A percentile compares a stretch with the other conserved stretches of the same genome.
These are phyloP conservation scores for Hypoxylon subgilvum DNA, from an alignment of 495 filamentous ascomycete genomes.

Conservation along the genomic window DNA sequence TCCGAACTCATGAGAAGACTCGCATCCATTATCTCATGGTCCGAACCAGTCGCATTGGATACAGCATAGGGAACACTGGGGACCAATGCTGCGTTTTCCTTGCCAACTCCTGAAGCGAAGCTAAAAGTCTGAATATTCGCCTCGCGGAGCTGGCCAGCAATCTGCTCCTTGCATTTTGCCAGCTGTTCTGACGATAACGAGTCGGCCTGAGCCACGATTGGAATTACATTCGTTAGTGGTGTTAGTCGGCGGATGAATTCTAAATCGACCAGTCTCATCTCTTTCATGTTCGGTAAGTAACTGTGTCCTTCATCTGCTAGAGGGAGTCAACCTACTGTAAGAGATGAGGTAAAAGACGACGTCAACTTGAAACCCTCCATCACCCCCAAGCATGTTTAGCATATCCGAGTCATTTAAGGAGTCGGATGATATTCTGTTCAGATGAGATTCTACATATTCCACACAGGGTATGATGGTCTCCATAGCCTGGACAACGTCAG, in stretches of 20 bases:
- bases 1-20: conserved; percentile 92
- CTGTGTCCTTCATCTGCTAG: background rate
- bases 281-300: conserved; percentile 51
- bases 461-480: conserved; percentile 70
- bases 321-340: conserved; percentile 38
- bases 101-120: conserved; percentile 53
- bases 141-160: conserved; percentile 63
- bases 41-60: conserved; percentile 76
- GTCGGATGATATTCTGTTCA: conserved; percentile 67
- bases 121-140: conserved; percentile 71
- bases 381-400: conserved; percentile 78
- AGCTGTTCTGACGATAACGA: conserved; percentile 66
- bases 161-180: conserved; percentile 64
- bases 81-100: conserved; percentile 16
- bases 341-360: conserved; percentile 80
- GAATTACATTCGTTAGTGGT: conserved; percentile 84
- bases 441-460: conserved; percentile 74
- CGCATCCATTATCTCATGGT: conserved; percentile 92
- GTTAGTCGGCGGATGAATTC: conserved; percentile 77
- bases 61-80: conserved; percentile 71
- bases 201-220: conserved; percentile 82
- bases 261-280: conserved; percentile 73
- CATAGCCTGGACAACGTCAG: conserved; percentile 51
- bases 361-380: conserved; percentile 89
- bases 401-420: conserved; percentile 74